A percentile compares a stretch with the other conserved stretches of the same genome.
Conservation (phyloP, 306 rosid species). For the Prunus kanzakura region DNA sequence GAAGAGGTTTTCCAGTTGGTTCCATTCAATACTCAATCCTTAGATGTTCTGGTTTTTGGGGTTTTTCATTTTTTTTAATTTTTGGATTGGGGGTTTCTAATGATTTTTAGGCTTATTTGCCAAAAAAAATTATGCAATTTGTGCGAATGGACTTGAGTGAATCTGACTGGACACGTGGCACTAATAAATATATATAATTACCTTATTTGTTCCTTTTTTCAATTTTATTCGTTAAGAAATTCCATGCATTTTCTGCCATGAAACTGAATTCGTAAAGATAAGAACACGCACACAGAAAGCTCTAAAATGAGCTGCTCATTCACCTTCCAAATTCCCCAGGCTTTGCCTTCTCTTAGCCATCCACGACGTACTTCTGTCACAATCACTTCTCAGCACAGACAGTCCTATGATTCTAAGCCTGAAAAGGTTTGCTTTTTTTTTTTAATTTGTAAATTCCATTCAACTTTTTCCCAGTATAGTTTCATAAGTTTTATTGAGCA, state of each 20-base stretch:
- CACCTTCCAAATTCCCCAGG: conserved; percentile 69
- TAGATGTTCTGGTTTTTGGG: neutral
- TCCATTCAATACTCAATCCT: neutral
- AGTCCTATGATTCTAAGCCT: conserved; percentile 15
- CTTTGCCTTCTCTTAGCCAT: conserved; percentile 59
- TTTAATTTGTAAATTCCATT: neutral
- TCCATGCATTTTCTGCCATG: conserved; percentile 37
- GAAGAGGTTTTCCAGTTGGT: neutral
- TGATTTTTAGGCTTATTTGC: too few species aligned
- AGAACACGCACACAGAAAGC: conserved; percentile 31
- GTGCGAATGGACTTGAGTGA: neutral
- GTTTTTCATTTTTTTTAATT: neutral
- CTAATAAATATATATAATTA: too few species aligned
- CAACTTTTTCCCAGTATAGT: too few species aligned
- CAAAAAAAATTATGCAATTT: too few species aligned
- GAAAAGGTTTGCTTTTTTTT: conserved; percentile 19
- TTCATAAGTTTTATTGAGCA: neutral
- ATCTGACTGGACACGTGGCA: neutral
- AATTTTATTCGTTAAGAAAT: neutral
- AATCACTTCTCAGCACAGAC: conserved; percentile 32
- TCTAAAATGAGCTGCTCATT: conserved; percentile 60
- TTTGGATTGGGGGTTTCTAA: neutral
- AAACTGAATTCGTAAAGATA: conserved; percentile 39
- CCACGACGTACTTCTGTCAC: conserved; percentile 32
- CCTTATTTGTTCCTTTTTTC: neutral